Conservation (phyloP, 805 yeast species). For the Clavispora fructus region DNA sequence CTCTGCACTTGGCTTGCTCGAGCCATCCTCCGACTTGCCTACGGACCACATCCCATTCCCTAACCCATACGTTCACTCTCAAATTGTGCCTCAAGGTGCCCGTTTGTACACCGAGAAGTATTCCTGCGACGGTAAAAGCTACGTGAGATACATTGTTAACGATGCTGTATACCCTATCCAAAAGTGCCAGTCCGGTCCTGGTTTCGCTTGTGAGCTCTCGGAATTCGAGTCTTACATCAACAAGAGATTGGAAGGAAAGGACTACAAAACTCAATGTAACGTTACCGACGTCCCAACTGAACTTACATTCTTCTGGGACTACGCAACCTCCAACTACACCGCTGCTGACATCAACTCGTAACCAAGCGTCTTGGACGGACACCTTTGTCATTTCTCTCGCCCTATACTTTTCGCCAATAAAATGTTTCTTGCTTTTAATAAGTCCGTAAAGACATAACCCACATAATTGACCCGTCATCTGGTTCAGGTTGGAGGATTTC, state of each 20-base stretch:
- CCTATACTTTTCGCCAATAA: background rate
- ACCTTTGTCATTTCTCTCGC: background rate
- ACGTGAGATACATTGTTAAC: slow-evolving; percentile 35
- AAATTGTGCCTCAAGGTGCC: slow-evolving; percentile 38
- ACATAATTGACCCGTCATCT: no score
- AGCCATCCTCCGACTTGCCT: slow-evolving; percentile 39
- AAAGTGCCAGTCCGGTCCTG: slow-evolving; percentile 35
- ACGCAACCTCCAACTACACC: slow-evolving; percentile 17
- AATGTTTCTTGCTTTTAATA: background rate
- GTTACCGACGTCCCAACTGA: slow-evolving; percentile 18
- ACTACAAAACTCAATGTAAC: slow-evolving; percentile 25
- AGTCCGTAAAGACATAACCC: no score
- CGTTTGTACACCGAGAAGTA: slow-evolving; percentile 35
- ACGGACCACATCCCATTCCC: slow-evolving; percentile 43
- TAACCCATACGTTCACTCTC: slow-evolving; percentile 39
- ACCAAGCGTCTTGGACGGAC: background rate
- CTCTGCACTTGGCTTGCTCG: slow-evolving; percentile 58
- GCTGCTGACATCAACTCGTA: slow-evolving; percentile 16
- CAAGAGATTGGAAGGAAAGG: slow-evolving; percentile 21
- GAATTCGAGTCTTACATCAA: slow-evolving; percentile 28
- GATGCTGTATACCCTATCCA: slow-evolving; percentile 36
- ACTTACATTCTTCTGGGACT: slow-evolving; percentile 42
- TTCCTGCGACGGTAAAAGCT: slow-evolving; percentile 23
- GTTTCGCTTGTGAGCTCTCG: slow-evolving; percentile 36
- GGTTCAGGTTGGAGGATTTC: no score